Percentiles rank a stretch among this genome's conserved stretches.
Evolutionary conservation across 176 grass and related monocot species (phyloP).

Genomic region (maize (Zea mays)): DNA sequence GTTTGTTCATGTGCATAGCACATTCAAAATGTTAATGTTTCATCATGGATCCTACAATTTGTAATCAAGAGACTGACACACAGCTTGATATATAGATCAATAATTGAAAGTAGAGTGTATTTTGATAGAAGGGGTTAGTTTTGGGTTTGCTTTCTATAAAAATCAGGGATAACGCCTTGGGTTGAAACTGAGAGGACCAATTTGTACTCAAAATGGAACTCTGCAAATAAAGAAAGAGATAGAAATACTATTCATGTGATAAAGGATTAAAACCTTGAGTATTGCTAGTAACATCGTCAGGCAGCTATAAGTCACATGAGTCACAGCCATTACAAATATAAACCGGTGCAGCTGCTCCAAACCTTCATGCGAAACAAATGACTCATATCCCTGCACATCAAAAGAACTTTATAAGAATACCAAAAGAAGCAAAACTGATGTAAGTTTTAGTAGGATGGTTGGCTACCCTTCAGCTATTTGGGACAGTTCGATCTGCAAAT

Average conservation of each 20-base stretch:
- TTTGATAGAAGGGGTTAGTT: background rate
- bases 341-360: conserved; percentile 93
- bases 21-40: background rate
- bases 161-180: background rate
- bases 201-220: background rate
- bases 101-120: background rate
- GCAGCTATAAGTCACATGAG: conserved; percentile 92
- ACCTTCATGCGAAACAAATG: conserved; percentile 94
- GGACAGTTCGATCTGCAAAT: background rate
- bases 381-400: conserved; percentile 70
- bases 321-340: conserved; percentile 98
- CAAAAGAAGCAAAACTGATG: background rate
- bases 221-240: background rate
- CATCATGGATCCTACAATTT: background rate
- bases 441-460: conserved; percentile 3
- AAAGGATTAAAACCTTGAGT: conserved; percentile 59
- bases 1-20: background rate
- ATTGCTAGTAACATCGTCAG: conserved; percentile 93
- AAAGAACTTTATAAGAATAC: conserved; percentile 19
- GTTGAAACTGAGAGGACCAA: background rate
- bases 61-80: background rate
- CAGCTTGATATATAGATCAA: background rate
- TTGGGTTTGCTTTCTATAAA: background rate
- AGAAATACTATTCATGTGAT: background rate
- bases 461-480: background rate